Evolutionary conservation across 1,139 yeast species (phyloP).

Genomic region (Taphrina sp.): DNA sequence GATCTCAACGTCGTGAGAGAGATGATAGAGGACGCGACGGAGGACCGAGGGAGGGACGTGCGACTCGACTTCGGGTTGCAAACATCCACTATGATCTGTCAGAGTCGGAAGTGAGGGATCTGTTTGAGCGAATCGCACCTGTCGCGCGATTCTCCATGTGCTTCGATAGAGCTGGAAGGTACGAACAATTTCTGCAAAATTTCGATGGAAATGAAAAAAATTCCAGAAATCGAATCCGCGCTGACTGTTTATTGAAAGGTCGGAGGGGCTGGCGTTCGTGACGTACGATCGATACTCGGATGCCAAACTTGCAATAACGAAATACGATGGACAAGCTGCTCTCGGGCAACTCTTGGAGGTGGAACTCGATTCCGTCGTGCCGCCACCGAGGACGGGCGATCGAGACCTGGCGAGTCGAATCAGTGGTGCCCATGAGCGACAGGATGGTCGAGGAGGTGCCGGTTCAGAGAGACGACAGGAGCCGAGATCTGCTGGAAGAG

Average conservation of each 20-base stretch:
- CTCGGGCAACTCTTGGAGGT: slow-evolving; percentile 14
- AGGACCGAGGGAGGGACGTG: not conserved
- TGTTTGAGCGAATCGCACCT: slow-evolving; percentile 21
- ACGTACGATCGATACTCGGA: slow-evolving; percentile 11
- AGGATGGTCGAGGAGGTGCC: not conserved
- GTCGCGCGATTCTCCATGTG: slow-evolving; percentile 22
- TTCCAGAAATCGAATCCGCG: too few relatives aligned
- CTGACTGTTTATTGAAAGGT: slow-evolving; percentile 4
- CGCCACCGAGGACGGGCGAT: not conserved
- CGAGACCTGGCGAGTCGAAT: slow-evolving; percentile 8
- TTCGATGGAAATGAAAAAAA: too few relatives aligned
- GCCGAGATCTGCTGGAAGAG: not conserved
- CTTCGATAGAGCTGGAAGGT: slow-evolving; percentile 31
- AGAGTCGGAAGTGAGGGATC: slow-evolving; percentile 3
- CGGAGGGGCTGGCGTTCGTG: slow-evolving; percentile 20
- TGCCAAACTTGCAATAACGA: slow-evolving; percentile 10
- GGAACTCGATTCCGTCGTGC: slow-evolving; percentile 20
- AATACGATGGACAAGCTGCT: slow-evolving; percentile 14
- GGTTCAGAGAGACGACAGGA: not conserved
- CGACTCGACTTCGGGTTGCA: slow-evolving; percentile 2
- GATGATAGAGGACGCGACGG: slow-evolving; percentile 1
- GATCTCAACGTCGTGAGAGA: slow-evolving; percentile 2
- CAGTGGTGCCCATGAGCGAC: not conserved
- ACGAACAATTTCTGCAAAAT: too few relatives aligned
- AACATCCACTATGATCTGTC: slow-evolving; percentile 20